Evolutionary conservation across 108 stramenopile species (phyloP).

Genomic region (Chaetoceros muelleri): DNA sequence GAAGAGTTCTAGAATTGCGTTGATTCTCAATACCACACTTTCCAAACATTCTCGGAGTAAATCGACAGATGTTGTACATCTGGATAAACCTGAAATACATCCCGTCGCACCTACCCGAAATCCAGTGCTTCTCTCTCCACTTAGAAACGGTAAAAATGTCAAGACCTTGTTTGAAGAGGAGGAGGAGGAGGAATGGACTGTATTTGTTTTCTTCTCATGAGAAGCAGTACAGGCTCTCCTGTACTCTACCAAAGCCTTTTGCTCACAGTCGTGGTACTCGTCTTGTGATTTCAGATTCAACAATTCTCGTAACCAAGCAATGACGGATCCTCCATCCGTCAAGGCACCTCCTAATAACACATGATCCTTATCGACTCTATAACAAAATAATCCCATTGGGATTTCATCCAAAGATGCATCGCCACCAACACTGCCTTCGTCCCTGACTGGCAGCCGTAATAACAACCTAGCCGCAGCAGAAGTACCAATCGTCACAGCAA

Average conservation of each 20-base stretch:
- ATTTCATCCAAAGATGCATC: constrained; percentile 5
- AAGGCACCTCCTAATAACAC: constrained; percentile 69
- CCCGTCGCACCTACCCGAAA: constrained; percentile 60
- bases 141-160: constrained; percentile 53
- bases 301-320: constrained; percentile 60
- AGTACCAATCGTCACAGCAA: constrained; percentile 80
- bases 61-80: constrained; percentile 47
- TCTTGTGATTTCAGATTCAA: constrained; percentile 34
- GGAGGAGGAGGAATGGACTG: not conserved
- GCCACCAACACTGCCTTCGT: not conserved
- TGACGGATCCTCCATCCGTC: constrained; percentile 74
- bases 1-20: constrained; percentile 38
- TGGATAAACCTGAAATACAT: constrained; percentile 54
- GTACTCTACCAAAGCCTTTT: constrained; percentile 19
- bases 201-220: not conserved
- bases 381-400: constrained; percentile 65
- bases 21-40: constrained; percentile 51
- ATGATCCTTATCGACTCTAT: constrained; percentile 50
- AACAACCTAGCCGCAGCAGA: constrained; percentile 70
- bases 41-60: constrained; percentile 57
- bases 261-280: constrained; percentile 34
- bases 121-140: constrained; percentile 72
- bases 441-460: constrained; percentile 21
- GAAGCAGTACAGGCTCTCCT: not conserved
- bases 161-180: constrained; percentile 2